These are phyloP conservation scores for Articulospora tetracladia DNA, from an alignment of 495 filamentous ascomycete genomes.

Conservation along the genomic window DNA sequence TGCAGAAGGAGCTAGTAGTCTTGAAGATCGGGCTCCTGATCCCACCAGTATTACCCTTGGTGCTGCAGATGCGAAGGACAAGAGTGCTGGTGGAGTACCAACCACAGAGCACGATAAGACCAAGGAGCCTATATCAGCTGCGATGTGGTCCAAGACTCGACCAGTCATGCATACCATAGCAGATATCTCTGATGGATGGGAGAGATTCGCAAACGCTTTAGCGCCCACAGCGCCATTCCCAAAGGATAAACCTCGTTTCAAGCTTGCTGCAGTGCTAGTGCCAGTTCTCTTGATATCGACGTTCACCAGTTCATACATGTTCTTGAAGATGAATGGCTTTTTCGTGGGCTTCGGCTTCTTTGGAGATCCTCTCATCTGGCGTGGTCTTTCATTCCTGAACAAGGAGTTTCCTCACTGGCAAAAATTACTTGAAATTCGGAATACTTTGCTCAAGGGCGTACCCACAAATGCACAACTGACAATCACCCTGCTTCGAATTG, in stretches of 20 bases:
- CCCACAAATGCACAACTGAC: conserved; percentile 88
- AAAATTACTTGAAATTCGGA: conserved; percentile 51
- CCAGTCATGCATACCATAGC: conserved; percentile 73
- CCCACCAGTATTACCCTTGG: conserved; percentile 50
- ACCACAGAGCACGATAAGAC: conserved; percentile 67
- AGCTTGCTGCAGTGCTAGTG: conserved; percentile 56
- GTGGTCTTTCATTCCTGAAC: conserved; percentile 59
- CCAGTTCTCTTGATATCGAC: conserved; percentile 54
- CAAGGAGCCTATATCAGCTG: conserved; percentile 75
- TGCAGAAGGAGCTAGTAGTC: conserved; percentile 12
- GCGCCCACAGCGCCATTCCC: conserved; percentile 78
- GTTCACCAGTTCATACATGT: conserved; percentile 66
- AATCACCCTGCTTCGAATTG: conserved; percentile 78
- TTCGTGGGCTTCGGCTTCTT: conserved; percentile 72
- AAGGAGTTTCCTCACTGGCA: conserved; percentile 69
- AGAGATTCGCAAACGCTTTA: conserved; percentile 76
- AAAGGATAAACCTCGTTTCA: conserved; percentile 53
- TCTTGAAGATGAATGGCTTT: conserved; percentile 67
- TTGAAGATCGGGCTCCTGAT: conserved; percentile 49
- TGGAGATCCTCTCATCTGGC: conserved; percentile 67
- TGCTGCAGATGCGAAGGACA: conserved; percentile 56
- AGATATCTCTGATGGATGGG: conserved; percentile 74
- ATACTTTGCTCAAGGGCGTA: conserved; percentile 74
- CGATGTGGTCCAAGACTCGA: conserved; percentile 71
- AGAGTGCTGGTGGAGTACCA: conserved; percentile 42